A percentile compares a stretch with the other conserved stretches of the same genome.
phyloP scores from a whole-genome alignment of 1,139 yeast species.

The Geotrichum aggregatum region DNA sequence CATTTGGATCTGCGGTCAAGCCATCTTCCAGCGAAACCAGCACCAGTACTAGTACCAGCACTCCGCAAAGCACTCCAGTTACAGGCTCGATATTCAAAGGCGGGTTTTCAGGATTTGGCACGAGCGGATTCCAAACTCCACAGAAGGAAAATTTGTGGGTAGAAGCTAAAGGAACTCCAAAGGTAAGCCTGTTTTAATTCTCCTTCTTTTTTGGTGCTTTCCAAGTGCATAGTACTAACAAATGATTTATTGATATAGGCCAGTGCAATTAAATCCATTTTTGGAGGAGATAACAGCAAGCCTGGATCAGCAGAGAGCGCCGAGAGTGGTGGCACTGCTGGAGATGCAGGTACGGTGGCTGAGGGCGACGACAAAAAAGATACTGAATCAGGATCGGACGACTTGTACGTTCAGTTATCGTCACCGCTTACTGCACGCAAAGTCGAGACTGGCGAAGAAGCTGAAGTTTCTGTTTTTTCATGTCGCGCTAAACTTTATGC shows the following conservation, averaged over 20 bases:
- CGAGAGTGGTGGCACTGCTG: slow-evolving; percentile 40
- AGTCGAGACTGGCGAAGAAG: slow-evolving; percentile 85
- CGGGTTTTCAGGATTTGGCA: slow-evolving; percentile 24
- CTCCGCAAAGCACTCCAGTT: neutral
- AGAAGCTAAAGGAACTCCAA: slow-evolving; percentile 14
- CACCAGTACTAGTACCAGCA: slow-evolving; percentile 8
- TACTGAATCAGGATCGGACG: slow-evolving; percentile 22
- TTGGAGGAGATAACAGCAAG: slow-evolving; percentile 18
- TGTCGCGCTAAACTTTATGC: slow-evolving; percentile 78
- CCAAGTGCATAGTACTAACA: neutral
- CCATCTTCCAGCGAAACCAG: neutral
- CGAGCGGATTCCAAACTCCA: slow-evolving; percentile 11
- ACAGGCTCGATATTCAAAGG: slow-evolving; percentile 23
- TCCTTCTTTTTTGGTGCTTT: neutral
- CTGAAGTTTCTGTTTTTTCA: slow-evolving; percentile 64
- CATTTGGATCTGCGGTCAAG: slow-evolving; percentile 4
- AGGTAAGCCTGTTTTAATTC: slow-evolving; percentile 1
- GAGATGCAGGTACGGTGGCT: slow-evolving; percentile 22
- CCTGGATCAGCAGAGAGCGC: slow-evolving; percentile 31
- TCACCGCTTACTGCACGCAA: slow-evolving; percentile 32
- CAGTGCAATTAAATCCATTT: slow-evolving; percentile 7
- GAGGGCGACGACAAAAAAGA: slow-evolving; percentile 19
- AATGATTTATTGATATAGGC: too few relatives aligned
- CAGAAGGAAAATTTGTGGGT: slow-evolving; percentile 24
- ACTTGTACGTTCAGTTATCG: slow-evolving; percentile 30